Evolutionary conservation across 208 protist genomes (phyloP), one percentile per base, ranked within the genome.

Genomic region (Leishmania amazonensis): DNA sequence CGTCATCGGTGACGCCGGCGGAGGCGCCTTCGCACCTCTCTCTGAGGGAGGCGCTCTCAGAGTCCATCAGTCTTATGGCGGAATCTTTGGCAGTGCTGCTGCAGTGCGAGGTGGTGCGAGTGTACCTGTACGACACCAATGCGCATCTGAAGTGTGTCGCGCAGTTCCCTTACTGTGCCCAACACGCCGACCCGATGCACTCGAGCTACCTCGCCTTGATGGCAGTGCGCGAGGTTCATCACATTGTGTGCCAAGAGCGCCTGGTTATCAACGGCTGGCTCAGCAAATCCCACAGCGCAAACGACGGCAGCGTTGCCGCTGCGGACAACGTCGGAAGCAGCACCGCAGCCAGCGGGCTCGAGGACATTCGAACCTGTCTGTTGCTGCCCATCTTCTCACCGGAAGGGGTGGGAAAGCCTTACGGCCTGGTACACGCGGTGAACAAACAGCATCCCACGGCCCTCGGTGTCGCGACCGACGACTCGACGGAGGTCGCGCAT

Each of bases 391-490:
- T 98, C 24, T 64, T 94, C 42, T 81, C 90, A 7, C 80, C 85
- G n/a, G 40, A 83, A 19, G 86, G 87, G 3, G 49, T 68, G 11
- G 81, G 84, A 28, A 81, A 73, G 64, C 53, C 92, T 7, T 86
- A 88, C 72, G 95, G 95, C 21, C 95, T 98, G 93, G 89, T 98
- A 35, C 95, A 98, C 81, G 93, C 93, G 0, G 92, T 96, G 49
- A 98, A 98, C 87, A 98, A 98, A 71, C 79, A 87, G 40, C 74
- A 83, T 38, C 72, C 85, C 13, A 79, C 75, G 9, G 17, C 42
- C 9, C 84, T 93, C 73, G 77, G 82, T 31, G 57, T 13, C 8
- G 81, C 78, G 19, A 64, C n/a, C 3, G 77, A 72, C 5, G 70
- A 64, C 40, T 35, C 24, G 65, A 71, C 83, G 38, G 85, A 85